Conservation (phyloP, 331 rosid genomes). For the Telfairia occidentalis region DNA sequence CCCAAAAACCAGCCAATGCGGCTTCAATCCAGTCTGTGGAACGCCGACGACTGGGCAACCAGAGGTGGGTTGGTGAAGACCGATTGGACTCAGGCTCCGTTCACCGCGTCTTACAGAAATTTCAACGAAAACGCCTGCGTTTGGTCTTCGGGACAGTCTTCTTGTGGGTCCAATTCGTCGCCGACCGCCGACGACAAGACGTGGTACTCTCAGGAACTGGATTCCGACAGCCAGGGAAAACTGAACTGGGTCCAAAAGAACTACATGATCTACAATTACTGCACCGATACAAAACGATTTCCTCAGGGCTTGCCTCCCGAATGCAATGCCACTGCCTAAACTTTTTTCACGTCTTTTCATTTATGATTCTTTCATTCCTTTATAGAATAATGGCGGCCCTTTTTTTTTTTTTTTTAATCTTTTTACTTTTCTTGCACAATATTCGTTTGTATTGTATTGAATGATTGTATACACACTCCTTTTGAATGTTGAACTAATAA, state of each 20-base stretch:
- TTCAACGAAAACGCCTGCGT: neutral
- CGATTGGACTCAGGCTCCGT: constrained; percentile 47
- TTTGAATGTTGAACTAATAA: neutral
- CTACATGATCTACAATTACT: neutral
- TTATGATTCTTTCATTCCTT: neutral
- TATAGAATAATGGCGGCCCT: neutral
- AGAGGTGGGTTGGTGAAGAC: constrained; percentile 53
- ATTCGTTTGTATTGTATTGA: neutral
- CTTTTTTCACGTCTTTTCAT: neutral
- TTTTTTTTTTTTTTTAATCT: too few species aligned
- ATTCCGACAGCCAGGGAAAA: neutral
- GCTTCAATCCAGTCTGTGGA: constrained; percentile 41
- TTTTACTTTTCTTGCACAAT: neutral
- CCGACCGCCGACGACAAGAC: neutral
- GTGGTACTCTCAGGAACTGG: neutral
- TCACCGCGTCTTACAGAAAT: constrained; percentile 30
- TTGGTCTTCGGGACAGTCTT: neutral
- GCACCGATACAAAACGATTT: neutral
- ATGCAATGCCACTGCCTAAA: neutral
- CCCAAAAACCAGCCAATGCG: constrained; percentile 49
- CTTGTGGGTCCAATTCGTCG: neutral
- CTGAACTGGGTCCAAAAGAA: neutral
- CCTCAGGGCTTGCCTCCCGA: neutral
- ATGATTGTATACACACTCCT: neutral
- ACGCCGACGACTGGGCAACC: constrained; percentile 56